These are phyloP conservation scores for Detonula confervacea DNA, from an alignment of 352 stramenopile genomes.

Conservation along the genomic window DNA sequence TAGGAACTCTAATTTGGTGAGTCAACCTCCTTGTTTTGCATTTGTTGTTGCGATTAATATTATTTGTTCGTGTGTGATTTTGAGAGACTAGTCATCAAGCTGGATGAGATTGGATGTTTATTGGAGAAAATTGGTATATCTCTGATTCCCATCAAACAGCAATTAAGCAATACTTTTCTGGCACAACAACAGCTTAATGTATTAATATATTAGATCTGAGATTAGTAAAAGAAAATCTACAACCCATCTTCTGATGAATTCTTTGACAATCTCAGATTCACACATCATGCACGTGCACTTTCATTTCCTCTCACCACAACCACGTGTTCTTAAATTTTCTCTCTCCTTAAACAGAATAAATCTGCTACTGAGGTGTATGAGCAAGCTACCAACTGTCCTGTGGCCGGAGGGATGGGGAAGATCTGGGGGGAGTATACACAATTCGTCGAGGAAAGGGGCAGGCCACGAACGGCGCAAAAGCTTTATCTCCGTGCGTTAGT, in stretches of 20 bases:
- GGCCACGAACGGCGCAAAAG: constrained; percentile 69
- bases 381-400: constrained; percentile 66
- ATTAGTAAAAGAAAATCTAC: constrained; percentile 23
- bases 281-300: background rate
- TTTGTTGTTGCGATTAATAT: background rate
- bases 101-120: background rate
- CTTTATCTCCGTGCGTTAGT: constrained; percentile 78
- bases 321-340: background rate
- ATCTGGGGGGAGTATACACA: constrained; percentile 79
- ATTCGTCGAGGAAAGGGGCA: constrained; percentile 74
- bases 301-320: constrained; percentile 9
- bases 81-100: background rate
- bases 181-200: constrained; percentile 17
- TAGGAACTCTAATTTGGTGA: constrained; percentile 64
- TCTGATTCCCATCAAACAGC: background rate
- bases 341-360: constrained; percentile 45
- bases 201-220: constrained; percentile 46
- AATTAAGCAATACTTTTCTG: background rate
- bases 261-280: constrained; percentile 7
- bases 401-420: constrained; percentile 60
- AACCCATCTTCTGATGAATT: constrained; percentile 9
- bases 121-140: background rate
- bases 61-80: constrained; percentile 12
- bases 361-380: constrained; percentile 81
- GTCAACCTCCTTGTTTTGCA: constrained; percentile 11